These are phyloP conservation scores for Trypanosoma platydactyli DNA, from an alignment of 208 protist genomes.

Conservation along the genomic window DNA sequence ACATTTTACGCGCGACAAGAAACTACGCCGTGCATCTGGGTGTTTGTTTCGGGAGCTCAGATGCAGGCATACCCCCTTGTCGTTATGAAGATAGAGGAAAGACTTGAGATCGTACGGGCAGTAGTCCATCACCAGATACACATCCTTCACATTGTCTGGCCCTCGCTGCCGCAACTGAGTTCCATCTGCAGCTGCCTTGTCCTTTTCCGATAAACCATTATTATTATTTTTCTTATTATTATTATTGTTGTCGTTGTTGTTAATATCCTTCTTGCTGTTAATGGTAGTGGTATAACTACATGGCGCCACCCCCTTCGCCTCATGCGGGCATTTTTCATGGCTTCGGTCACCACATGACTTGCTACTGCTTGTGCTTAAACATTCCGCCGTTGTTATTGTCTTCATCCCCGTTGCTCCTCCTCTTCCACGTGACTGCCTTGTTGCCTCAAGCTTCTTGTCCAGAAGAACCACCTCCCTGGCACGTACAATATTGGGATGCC, in stretches of 20 bases:
- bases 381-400: too few species aligned
- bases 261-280: not conserved
- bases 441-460: slow-evolving; percentile 21
- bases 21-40: slow-evolving; percentile 45
- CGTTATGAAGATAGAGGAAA: slow-evolving; percentile 59
- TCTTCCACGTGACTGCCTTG: slow-evolving; percentile 2
- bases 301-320: not conserved
- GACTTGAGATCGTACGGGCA: slow-evolving; percentile 71
- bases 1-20: slow-evolving; percentile 75
- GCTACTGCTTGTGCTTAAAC: not conserved
- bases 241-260: slow-evolving; percentile 1
- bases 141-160: slow-evolving; percentile 42
- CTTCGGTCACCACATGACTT: not conserved
- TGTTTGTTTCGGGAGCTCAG: slow-evolving; percentile 59
- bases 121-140: slow-evolving; percentile 88
- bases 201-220: slow-evolving; percentile 6
- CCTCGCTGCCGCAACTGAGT: not conserved
- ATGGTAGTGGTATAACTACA: not conserved
- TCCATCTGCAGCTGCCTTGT: slow-evolving; percentile 8
- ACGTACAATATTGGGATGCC: slow-evolving; percentile 78
- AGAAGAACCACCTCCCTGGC: slow-evolving; percentile 54
- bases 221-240: not conserved
- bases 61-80: slow-evolving; percentile 48
- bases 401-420: not conserved
- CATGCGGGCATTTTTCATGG: not conserved